phyloP scores from a whole-genome alignment of 1,284 basidiomycete species.

The Ganoderma lucidum region DNA sequence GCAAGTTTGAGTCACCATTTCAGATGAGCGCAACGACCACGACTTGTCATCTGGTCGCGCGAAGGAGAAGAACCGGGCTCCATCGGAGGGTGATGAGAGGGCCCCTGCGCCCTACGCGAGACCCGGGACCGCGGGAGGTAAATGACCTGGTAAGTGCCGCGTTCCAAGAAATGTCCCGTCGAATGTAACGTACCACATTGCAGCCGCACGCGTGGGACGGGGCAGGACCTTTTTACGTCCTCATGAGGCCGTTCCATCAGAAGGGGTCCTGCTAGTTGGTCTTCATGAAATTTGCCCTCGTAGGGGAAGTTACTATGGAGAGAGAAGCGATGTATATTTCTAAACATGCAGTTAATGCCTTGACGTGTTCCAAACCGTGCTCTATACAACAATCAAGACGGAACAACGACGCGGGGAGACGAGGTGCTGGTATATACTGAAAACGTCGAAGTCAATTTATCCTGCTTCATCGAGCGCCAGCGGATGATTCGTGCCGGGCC shows the following conservation, averaged over 20 bases:
- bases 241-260: background rate
- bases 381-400: slow-evolving; percentile 12
- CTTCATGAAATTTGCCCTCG: background rate
- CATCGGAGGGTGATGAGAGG: slow-evolving; percentile 6
- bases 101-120: slow-evolving; percentile 13
- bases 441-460: slow-evolving; percentile 42
- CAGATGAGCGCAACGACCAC: too few species aligned
- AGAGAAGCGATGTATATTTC: slow-evolving; percentile 24
- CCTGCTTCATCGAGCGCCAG: slow-evolving; percentile 51
- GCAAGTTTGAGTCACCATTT: too few species aligned
- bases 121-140: slow-evolving; percentile 13
- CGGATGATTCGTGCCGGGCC: slow-evolving; percentile 48
- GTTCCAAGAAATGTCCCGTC: slow-evolving; percentile 6
- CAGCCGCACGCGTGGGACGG: slow-evolving; percentile 16
- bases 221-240: slow-evolving; percentile 21
- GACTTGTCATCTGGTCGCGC: too few species aligned
- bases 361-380: slow-evolving; percentile 25
- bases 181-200: slow-evolving; percentile 25
- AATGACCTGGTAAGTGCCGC: slow-evolving; percentile 10
- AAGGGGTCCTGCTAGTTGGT: background rate
- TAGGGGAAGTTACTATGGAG: slow-evolving; percentile 10
- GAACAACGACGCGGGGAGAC: slow-evolving; percentile 14
- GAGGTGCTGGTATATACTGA: slow-evolving; percentile 39
- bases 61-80: too few species aligned
- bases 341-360: slow-evolving; percentile 25